A percentile compares a stretch with the other conserved stretches of the same genome.
phyloP scores from a whole-genome alignment of 2,329 filamentous ascomycete genomes.

The Neonectria punicea region DNA sequence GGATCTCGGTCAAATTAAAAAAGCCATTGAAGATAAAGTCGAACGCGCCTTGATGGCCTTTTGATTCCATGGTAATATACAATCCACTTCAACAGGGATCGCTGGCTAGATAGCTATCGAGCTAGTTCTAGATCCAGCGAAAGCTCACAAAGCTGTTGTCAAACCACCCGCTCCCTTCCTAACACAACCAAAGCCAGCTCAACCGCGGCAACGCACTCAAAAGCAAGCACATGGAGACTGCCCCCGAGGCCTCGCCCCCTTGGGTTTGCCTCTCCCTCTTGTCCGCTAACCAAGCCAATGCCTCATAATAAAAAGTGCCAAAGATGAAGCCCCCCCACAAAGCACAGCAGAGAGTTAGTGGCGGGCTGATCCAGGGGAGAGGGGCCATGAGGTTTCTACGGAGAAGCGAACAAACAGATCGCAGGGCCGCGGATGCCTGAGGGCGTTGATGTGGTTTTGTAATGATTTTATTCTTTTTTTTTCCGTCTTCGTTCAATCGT shows the following conservation, averaged over 20 bases:
- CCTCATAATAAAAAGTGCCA: conserved; percentile 8
- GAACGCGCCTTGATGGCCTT: conserved; percentile 15
- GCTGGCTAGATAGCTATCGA: not conserved
- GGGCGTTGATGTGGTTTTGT: conserved; percentile 15
- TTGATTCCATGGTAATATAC: conserved; percentile 31
- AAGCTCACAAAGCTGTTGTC: not conserved
- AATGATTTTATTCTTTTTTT: conserved; percentile 18
- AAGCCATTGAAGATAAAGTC: conserved; percentile 7
- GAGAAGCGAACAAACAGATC: conserved; percentile 30
- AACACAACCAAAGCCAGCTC: not conserved
- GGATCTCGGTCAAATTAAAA: not conserved
- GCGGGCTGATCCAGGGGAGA: not conserved
- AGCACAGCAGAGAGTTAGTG: not conserved
- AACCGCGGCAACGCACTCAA: not conserved
- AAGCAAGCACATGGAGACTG: not conserved
- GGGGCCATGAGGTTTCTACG: conserved; percentile 24
- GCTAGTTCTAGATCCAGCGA: conserved; percentile 3
- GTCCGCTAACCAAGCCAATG: conserved; percentile 10
- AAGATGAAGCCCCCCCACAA: not conserved
- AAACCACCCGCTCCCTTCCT: not conserved
- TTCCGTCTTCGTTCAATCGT: conserved; percentile 40
- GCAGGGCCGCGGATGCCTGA: conserved; percentile 24
- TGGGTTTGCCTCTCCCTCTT: not conserved
- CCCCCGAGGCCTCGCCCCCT: not conserved
- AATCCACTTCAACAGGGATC: conserved; percentile 16